Evolutionary conservation across 371 early-diverging fungal genomes (phyloP).

Genomic region (Mucor lusitanicus): DNA sequence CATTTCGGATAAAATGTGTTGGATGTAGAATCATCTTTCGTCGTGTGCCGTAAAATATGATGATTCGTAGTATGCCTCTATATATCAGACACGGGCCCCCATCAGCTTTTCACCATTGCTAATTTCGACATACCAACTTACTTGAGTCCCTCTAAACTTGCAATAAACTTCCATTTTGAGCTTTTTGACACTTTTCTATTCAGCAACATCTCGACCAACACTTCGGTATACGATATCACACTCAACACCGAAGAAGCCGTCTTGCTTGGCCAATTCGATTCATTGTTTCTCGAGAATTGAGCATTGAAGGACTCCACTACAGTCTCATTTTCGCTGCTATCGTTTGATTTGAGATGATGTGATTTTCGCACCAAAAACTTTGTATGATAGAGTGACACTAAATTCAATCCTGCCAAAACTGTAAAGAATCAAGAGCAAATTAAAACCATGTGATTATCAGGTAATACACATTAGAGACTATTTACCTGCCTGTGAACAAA

Average conservation of each 20-base stretch:
- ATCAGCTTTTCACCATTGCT: neutral
- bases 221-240: conserved; percentile 41
- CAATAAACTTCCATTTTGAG: conserved; percentile 34
- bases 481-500: conserved; percentile 29
- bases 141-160: conserved; percentile 44
- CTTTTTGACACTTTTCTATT: conserved; percentile 8
- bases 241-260: conserved; percentile 29
- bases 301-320: conserved; percentile 26
- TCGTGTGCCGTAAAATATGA: conserved; percentile 26
- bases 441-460: neutral
- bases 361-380: conserved; percentile 15
- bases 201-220: conserved; percentile 35
- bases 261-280: neutral
- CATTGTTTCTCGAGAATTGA: conserved; percentile 19
- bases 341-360: neutral
- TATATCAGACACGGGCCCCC: neutral
- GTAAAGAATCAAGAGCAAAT: neutral
- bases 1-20: conserved; percentile 39
- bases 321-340: neutral
- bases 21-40: conserved; percentile 39
- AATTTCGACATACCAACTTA: conserved; percentile 5
- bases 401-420: conserved; percentile 25
- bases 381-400: conserved; percentile 23
- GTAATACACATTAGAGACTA: neutral
- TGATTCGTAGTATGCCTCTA: conserved; percentile 28